These are phyloP conservation scores for Pinus albicaulis DNA, from an alignment of 75 land plant genomes.

Conservation along the genomic window DNA sequence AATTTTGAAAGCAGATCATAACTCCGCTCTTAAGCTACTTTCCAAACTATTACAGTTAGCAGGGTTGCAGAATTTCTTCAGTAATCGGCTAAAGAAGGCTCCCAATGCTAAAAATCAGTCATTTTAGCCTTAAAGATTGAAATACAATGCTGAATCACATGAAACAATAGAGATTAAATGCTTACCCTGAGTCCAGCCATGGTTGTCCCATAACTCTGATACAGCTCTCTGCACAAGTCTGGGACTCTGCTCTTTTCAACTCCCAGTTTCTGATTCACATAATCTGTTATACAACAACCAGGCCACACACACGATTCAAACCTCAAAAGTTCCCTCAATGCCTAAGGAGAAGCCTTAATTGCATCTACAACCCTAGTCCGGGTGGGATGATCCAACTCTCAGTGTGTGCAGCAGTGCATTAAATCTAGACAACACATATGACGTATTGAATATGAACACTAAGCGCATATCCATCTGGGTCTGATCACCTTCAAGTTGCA, in stretches of 20 bases:
- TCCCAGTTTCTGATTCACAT: slow-evolving; percentile 75
- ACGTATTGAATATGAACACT: too few species aligned
- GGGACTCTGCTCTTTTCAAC: slow-evolving; percentile 39
- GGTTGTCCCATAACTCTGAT: slow-evolving; percentile 76
- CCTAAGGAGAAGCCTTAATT: neutral
- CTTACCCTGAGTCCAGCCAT: slow-evolving; percentile 89
- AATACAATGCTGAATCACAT: too few species aligned
- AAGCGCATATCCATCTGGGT: slow-evolving; percentile 23
- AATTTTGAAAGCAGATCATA: too few species aligned
- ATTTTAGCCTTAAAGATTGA: too few species aligned
- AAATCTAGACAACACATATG: too few species aligned
- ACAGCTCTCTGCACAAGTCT: slow-evolving; percentile 35
- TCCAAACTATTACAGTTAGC: neutral
- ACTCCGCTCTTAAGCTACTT: neutral
- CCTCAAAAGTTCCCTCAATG: neutral
- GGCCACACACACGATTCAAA: neutral
- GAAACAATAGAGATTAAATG: neutral
- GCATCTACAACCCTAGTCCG: too few species aligned
- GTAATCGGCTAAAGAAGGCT: too few species aligned
- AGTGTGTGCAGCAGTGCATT: too few species aligned
- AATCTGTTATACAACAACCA: slow-evolving; percentile 30
- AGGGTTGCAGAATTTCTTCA: too few species aligned
- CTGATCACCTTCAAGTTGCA: slow-evolving; percentile 19
- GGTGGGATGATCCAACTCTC: neutral
- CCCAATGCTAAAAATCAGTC: too few species aligned